A percentile compares a stretch with the other conserved stretches of the same genome.
Evolutionary conservation across 208 protist genomes (phyloP).

Genomic region (Angomonas deanei): DNA sequence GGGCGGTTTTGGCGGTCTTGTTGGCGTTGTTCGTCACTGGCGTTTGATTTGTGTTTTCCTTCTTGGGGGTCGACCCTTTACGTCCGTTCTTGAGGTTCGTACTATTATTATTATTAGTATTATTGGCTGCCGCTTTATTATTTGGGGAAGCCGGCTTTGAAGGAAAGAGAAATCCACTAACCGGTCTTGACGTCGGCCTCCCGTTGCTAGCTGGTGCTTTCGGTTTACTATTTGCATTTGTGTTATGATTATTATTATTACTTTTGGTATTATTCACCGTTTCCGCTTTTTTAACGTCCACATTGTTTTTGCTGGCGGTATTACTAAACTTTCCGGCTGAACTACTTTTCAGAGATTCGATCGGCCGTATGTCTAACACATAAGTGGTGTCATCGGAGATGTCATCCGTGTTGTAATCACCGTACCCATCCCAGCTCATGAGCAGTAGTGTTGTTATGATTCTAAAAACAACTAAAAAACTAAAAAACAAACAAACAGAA

Average conservation of each 20-base stretch:
- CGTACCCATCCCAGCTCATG: neutral
- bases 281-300: no score
- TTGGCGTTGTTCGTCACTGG: neutral
- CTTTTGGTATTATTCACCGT: neutral
- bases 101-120: conserved; percentile 3
- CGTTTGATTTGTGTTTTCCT: neutral
- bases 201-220: no score
- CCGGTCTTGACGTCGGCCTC: no score
- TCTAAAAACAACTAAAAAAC: neutral
- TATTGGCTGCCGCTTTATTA: neutral
- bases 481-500: neutral
- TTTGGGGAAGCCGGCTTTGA: neutral
- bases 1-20: neutral
- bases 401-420: neutral
- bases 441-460: neutral
- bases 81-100: neutral
- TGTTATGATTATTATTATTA: neutral
- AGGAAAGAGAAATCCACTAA: neutral
- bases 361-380: no score
- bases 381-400: no score
- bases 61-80: neutral
- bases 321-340: no score
- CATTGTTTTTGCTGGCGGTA: neutral
- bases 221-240: no score
- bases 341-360: no score